phyloP scores from a whole-genome alignment of 306 rosid genomes.

The Cicer yamashitae region DNA sequence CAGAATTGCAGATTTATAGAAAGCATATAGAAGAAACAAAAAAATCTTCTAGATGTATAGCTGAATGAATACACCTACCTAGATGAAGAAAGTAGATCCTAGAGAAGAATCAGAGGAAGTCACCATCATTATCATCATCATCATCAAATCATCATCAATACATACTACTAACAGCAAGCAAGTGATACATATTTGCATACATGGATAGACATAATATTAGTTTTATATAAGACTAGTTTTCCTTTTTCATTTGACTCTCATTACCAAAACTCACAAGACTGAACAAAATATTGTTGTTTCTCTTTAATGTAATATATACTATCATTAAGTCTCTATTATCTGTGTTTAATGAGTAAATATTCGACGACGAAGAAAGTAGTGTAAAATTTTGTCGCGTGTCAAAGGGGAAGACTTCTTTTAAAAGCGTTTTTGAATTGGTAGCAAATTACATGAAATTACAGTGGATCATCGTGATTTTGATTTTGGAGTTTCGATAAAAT shows the following conservation, averaged over 20 bases:
- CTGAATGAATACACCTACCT: constrained; percentile 59
- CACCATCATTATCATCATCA: constrained; percentile 43
- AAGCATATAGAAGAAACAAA: constrained; percentile 65
- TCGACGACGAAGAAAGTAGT: not conserved
- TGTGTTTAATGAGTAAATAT: not conserved
- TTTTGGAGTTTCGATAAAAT: no score
- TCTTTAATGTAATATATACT: constrained; percentile 42
- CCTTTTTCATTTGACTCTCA: constrained; percentile 47
- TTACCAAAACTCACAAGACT: constrained; percentile 32
- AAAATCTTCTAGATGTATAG: constrained; percentile 84
- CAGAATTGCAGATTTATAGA: constrained; percentile 71
- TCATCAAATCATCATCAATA: constrained; percentile 66
- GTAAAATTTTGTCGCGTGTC: not conserved
- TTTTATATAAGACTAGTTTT: constrained; percentile 55
- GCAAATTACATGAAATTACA: no score
- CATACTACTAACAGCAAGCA: constrained; percentile 93
- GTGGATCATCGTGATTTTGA: no score
- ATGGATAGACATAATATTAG: constrained; percentile 66
- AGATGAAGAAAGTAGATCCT: constrained; percentile 74
- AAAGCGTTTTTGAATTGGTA: no score
- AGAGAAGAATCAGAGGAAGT: constrained; percentile 66
- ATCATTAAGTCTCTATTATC: constrained; percentile 28
- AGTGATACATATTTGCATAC: constrained; percentile 76
- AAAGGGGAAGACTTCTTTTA: not conserved
- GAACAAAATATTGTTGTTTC: constrained; percentile 44